Evolutionary conservation across 495 filamentous ascomycete species (phyloP), one percentile per base, ranked within the genome.

Genomic region (Rhizodiscina lignyota): DNA sequence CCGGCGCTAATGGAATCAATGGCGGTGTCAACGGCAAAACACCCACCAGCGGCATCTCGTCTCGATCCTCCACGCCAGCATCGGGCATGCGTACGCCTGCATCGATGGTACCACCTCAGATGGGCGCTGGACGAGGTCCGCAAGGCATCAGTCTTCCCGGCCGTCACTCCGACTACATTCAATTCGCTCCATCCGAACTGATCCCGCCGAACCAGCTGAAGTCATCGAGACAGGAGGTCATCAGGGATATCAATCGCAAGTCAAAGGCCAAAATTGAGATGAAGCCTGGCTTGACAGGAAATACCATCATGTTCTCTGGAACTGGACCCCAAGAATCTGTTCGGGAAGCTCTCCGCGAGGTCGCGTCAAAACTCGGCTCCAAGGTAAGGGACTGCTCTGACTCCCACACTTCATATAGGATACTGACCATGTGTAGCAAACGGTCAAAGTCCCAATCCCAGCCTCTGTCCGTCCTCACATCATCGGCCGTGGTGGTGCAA

Each of bases 401-500:
- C n/a, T n/a, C n/a, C n/a, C n/a, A n/a, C n/a, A n/a, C 4, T 40
- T 5, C n/a, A 24, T 32, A 4, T n/a, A n/a, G n/a, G n/a, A n/a
- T n/a, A n/a, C n/a, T n/a, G 20, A 4, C 2, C 12, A 19, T 35
- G 18, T 41, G 38, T 46, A 86, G 80, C 74, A 78, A 67, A 70
- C 73, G 21, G 54, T 79, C 36, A 74, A 70, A 39, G 66, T 94
- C 18, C 66, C 81, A 2, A 77, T 97, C 38, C 89, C 89, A 18
- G 66, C 79, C 11, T 85, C 80, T 21, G 70, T 82, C 4, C 73
- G 83, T 32, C 67, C 83, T 11, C 73, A 83, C 53, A 82, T 99
- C 51, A 94, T 99, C 53, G 91, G 89, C 49, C 81, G 78, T 35
- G 72, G 78, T 53, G 91, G 91, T 36, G 65, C 79, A n/a, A 85